Percentiles rank a stretch among this genome's conserved stretches.
Evolutionary conservation across 768 basidiomycete species (phyloP).

Genomic region (Kwoniella mangroviensis): DNA sequence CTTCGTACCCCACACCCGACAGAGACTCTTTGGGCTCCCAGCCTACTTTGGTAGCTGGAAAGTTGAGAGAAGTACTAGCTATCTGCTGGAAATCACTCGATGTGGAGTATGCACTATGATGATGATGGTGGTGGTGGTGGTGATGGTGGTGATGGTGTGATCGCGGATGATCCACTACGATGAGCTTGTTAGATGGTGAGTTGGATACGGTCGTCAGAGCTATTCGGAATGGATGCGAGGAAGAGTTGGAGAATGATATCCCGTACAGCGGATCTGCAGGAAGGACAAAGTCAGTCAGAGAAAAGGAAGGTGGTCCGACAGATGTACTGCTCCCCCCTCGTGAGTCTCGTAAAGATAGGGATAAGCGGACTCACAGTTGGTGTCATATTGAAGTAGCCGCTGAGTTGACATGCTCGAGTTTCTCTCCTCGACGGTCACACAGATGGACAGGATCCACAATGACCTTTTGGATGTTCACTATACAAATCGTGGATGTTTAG

Average conservation of each 20-base stretch:
- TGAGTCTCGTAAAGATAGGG: not conserved
- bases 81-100: slow-evolving; percentile 69
- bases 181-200: slow-evolving; percentile 62
- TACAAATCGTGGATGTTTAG: not conserved
- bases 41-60: slow-evolving; percentile 89
- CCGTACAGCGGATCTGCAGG: slow-evolving; percentile 54
- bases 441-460: too few relatives aligned
- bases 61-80: slow-evolving; percentile 81
- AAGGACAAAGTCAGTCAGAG: slow-evolving; percentile 11
- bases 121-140: slow-evolving; percentile 49
- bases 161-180: slow-evolving; percentile 61
- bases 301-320: not conserved
- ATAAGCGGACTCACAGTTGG: slow-evolving; percentile 68
- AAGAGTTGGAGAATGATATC: slow-evolving; percentile 60
- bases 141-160: slow-evolving; percentile 63
- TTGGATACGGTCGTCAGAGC: slow-evolving; percentile 85
- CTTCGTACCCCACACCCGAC: slow-evolving; percentile 51
- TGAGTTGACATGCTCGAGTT: slow-evolving; percentile 22
- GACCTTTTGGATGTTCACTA: not conserved
- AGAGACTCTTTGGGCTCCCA: slow-evolving; percentile 84
- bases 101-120: slow-evolving; percentile 9
- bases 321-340: too few relatives aligned
- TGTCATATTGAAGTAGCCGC: slow-evolving; percentile 74
- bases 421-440: not conserved
- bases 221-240: slow-evolving; percentile 78